Conservation (phyloP, 306 rosid species). For the Herpetospermum pedunculosum region DNA sequence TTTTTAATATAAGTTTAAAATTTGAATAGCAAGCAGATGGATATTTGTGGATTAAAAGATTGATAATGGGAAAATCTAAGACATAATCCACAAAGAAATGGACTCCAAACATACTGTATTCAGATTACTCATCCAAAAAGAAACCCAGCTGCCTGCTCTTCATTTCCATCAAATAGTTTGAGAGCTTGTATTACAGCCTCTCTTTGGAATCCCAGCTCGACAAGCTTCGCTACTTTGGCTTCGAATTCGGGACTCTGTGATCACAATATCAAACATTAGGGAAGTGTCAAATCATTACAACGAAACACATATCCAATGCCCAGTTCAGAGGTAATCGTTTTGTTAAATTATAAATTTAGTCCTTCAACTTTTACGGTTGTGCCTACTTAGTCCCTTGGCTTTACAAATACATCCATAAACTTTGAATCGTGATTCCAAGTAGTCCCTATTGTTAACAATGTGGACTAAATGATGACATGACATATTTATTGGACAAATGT, state of each 20-base stretch:
- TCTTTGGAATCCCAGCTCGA: slow-evolving; percentile 83
- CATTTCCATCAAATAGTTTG: slow-evolving; percentile 44
- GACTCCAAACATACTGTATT: not conserved
- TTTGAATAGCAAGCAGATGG: slow-evolving; percentile 1
- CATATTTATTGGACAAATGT: not conserved
- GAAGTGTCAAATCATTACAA: not conserved
- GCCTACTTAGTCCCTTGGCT: not conserved
- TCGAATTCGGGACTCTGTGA: slow-evolving; percentile 60
- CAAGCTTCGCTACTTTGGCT: slow-evolving; percentile 80
- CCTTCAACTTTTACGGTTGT: not conserved
- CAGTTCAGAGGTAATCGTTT: not conserved
- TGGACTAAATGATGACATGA: not conserved
- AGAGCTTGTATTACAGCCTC: slow-evolving; percentile 81
- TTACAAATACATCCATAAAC: not conserved
- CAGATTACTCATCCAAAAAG: slow-evolving; percentile 25
- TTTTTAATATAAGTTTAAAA: not conserved
- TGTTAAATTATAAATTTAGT: not conserved
- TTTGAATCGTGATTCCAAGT: not conserved
- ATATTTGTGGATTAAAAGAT: slow-evolving; percentile 7
- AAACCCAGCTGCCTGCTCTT: slow-evolving; percentile 46
- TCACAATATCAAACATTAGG: slow-evolving; percentile 3
- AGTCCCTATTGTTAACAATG: not conserved
- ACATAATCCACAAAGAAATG: slow-evolving; percentile 8
- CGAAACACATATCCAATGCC: not conserved
- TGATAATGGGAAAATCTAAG: not conserved